Conservation (phyloP, 805 yeast species). For the Schizosaccharomyces japonicus region DNA sequence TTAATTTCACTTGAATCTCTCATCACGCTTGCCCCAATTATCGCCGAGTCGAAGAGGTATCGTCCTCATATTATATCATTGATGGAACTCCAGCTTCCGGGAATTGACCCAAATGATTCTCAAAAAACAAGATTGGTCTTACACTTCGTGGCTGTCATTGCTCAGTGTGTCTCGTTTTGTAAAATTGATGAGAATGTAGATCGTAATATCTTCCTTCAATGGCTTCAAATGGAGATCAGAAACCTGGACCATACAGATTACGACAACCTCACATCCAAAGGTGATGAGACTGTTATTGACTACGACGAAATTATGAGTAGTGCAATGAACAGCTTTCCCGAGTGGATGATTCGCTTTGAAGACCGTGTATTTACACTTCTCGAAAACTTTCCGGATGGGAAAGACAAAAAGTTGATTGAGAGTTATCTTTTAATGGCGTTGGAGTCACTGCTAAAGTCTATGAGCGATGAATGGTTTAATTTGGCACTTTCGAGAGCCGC, state of each 20-base stretch:
- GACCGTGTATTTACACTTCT: conserved; percentile 37
- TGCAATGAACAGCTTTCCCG: conserved; percentile 46
- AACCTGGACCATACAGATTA: conserved; percentile 20
- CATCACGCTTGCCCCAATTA: conserved; percentile 38
- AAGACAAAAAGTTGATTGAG: conserved; percentile 25
- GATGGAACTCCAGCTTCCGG: conserved; percentile 44
- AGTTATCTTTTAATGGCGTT: background rate
- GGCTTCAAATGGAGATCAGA: conserved; percentile 40
- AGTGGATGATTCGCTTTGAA: conserved; percentile 31
- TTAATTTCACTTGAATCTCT: conserved; percentile 46
- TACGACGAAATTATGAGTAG: conserved; percentile 25
- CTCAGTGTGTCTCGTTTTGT: conserved; percentile 46
- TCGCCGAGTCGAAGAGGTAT: conserved; percentile 37
- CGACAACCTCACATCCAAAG: background rate
- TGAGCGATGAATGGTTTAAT: background rate
- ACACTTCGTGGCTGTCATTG: conserved; percentile 42
- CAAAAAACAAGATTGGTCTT: conserved; percentile 45
- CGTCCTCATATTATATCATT: conserved; percentile 62
- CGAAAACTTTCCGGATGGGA: conserved; percentile 39
- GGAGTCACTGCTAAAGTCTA: no score
- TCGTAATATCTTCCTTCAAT: conserved; percentile 22
- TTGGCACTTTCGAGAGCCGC: background rate
- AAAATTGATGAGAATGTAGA: conserved; percentile 27
- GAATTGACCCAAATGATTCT: conserved; percentile 73
- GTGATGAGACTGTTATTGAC: conserved; percentile 25